These are phyloP conservation scores for Ogataea henricii DNA, from an alignment of 805 yeast species.

Conservation along the genomic window DNA sequence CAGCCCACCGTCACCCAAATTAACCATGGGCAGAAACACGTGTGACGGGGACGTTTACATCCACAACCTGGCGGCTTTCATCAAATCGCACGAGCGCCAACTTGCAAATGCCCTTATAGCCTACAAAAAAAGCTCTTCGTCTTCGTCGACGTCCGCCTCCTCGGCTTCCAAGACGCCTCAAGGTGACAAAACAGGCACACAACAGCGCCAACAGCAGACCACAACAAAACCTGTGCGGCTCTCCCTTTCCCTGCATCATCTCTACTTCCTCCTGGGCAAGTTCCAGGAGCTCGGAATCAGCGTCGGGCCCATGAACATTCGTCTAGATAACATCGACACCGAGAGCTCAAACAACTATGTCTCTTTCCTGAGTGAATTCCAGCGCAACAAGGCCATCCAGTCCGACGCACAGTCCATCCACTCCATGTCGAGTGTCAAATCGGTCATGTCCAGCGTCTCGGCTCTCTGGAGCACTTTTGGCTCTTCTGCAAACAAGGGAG, in stretches of 20 bases:
- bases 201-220: conserved; percentile 18
- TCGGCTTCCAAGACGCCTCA: conserved; percentile 17
- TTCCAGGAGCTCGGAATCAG: conserved; percentile 49
- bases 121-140: conserved; percentile 44
- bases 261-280: conserved; percentile 59
- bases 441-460: conserved; percentile 49
- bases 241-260: conserved; percentile 61
- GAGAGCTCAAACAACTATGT: conserved; percentile 51
- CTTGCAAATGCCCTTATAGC: conserved; percentile 60
- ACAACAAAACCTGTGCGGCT: conserved; percentile 53
- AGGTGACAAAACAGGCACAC: conserved; percentile 8
- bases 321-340: conserved; percentile 58
- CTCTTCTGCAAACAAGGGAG: conserved; percentile 44
- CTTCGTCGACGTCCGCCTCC: conserved; percentile 12
- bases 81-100: conserved; percentile 57
- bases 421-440: conserved; percentile 59
- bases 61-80: conserved; percentile 53
- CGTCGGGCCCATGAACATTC: conserved; percentile 63
- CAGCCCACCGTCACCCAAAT: not conserved
- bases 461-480: conserved; percentile 42
- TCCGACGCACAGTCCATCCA: conserved; percentile 50
- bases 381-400: conserved; percentile 35
- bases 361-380: conserved; percentile 61
- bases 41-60: conserved; percentile 61
- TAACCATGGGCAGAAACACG: conserved; percentile 31